Base-by-base conservation (phyloP, 305 asterid genomes). In the Fraxinus floribunda region DNA sequence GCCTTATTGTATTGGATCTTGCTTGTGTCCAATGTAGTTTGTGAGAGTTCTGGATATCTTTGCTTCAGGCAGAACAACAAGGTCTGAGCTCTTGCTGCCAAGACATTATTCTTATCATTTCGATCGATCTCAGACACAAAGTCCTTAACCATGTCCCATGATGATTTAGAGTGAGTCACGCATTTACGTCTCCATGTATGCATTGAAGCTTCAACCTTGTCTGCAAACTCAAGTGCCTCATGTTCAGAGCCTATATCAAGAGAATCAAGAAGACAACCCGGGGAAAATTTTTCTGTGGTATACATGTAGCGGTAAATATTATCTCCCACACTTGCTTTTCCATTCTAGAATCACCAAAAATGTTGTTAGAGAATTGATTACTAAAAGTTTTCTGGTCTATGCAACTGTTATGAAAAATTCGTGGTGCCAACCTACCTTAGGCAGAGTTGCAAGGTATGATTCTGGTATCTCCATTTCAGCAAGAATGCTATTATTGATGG, bases 1-100 rank as follows among this genome's bases (percentile, higher is more conserved):
- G 88, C 99, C 91, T 85, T 94, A 86, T 97, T 97, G 90, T 84
- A 89, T 16, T 91, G 98, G 79, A 97, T 92, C 89, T 94, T 97
- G 91, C 97, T 91, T 2, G 97, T 85, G 80, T 97, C 99, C 82
- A 97, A 78, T 15, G 98, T 91, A 49, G 98, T 94, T 64, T 94
- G 99, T 32, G 98, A 85, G 80, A 97, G 98, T 83, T 91, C 93
- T 10, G 97, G 98, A 81, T 87, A 93, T 81, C 97, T 86, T 77
- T 90, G 97, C 92, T 95, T 97, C 91, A 94, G 85, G 83, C 94
- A 92, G 82, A 86, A 92, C 88, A 97, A 66, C 83, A 92, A 79
- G 4, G 91, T 91, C 52, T 91, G 95, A 0, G 96, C 98, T 82
- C 98, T 80, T 57, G 88, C 93, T 41, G 99, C 95, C 34, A 97